Percentiles rank a stretch among this genome's conserved stretches.
Conservation (phyloP, 1,284 basidiomycete genomes). For the Sporisorium scitamineum region DNA sequence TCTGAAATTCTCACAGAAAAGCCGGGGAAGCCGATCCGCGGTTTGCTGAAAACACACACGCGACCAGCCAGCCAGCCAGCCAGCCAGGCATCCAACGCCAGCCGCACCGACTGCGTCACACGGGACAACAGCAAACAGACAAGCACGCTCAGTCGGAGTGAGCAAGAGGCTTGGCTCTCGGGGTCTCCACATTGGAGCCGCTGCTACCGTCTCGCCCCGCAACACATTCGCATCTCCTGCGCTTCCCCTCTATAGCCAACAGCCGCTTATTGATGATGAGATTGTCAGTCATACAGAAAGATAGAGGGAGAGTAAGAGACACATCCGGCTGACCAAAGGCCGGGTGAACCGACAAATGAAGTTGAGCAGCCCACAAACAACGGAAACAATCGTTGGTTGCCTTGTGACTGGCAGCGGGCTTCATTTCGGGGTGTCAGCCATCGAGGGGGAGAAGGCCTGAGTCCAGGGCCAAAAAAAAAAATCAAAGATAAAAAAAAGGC, state of each 20-base stretch:
- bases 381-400: background rate
- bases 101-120: too few relatives aligned
- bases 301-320: too few relatives aligned
- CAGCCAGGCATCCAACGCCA: too few relatives aligned
- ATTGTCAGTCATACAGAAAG: too few relatives aligned
- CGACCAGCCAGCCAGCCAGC: background rate
- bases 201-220: background rate
- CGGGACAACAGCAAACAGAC: background rate
- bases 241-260: too few relatives aligned
- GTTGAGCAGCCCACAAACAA: background rate
- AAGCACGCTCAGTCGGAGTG: background rate
- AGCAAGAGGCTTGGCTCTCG: background rate
- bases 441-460: too few relatives aligned
- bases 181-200: conserved; percentile 4
- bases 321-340: too few relatives aligned
- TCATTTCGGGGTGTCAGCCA: too few relatives aligned
- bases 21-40: conserved; percentile 7
- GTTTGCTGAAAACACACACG: background rate
- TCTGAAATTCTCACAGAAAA: background rate
- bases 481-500: background rate
- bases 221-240: background rate
- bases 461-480: too few relatives aligned
- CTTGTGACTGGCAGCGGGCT: background rate
- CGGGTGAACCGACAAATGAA: conserved; percentile 2
- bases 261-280: too few relatives aligned